Evolutionary conservation across 225 moss, liverwort and hornwort species (phyloP).

Genomic region (Climacium dendroides): DNA sequence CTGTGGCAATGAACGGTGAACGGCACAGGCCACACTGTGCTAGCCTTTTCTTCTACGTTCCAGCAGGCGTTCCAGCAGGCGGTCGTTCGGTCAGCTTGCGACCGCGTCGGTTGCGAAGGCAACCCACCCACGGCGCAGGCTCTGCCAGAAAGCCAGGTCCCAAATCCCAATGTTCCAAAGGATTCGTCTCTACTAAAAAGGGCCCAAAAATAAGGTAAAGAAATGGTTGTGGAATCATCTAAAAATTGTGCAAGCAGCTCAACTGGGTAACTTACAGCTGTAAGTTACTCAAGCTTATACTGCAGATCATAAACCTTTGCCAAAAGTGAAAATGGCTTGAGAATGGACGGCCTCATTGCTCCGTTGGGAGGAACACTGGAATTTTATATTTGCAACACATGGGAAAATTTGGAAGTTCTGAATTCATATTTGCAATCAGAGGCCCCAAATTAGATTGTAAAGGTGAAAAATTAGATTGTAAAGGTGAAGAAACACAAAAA

Average conservation of each 20-base stretch:
- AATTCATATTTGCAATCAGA: too few species aligned
- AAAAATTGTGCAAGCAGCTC: not conserved
- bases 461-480: too few species aligned
- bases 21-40: too few species aligned
- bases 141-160: not conserved
- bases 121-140: not conserved
- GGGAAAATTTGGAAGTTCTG: too few species aligned
- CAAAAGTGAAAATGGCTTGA: not conserved
- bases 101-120: not conserved
- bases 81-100: not conserved
- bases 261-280: not conserved
- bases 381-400: too few species aligned
- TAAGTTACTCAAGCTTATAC: not conserved
- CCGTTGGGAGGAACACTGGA: too few species aligned
- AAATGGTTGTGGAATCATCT: not conserved
- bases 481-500: too few species aligned
- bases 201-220: not conserved
- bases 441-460: too few species aligned
- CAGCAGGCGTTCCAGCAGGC: not conserved
- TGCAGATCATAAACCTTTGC: not conserved
- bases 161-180: not conserved
- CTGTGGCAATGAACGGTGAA: too few species aligned
- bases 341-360: too few species aligned
- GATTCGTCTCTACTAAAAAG: not conserved
- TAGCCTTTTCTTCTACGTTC: too few species aligned